Base-by-base conservation (phyloP, 2,329 filamentous ascomycete genomes). In the Drechslera avenae region DNA sequence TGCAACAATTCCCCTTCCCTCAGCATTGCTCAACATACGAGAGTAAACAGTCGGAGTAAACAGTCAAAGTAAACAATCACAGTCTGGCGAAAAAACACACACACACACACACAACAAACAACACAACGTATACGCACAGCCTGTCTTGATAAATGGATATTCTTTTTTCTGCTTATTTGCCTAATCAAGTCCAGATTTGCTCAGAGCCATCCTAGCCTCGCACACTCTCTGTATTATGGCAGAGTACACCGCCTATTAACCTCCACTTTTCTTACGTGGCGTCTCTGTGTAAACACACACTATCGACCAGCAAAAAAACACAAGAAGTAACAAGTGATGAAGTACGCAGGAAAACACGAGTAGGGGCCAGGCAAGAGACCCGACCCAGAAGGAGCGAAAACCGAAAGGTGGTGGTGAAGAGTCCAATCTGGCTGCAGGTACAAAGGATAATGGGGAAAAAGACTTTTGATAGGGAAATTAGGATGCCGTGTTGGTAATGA, bases 301-400 rank as follows among this genome's bases (percentile, higher is more conserved):
- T 3, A 28, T 28, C 46, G 55, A 56, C 67, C 62, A 50, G 59
- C 59, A 69, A 62, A 68, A 68, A 64, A 52, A 63, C 59, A 58
- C 26, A 60, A 60, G 30, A 60, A 64, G 57, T 52, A 50, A 50
- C 39, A 54, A 59, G 59, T 44, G 56, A 55, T 61, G 60, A 62
- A 59, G 60, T 63, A 66, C 51, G 55, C 48, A 42, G 52, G 56
- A 54, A 19, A 57, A 34, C 50, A 54, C n/a, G n/a, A n/a, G n/a
- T n/a, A n/a, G n/a, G 40, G 42, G 50, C 52, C 43, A 21, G 47
- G 34, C 35, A n/a, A 47, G 26, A 26, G 8, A 28, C 5, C 23
- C 23, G 23, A 8, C 8, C 5, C 23, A 3, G 9, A 28, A 51
- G 44, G 42, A 44, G 39, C 19, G 34, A 32, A 49, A 39, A 39